Evolutionary conservation across 192 early-diverging fungal genomes (phyloP).

Genomic region (Spinellus fusiger): DNA sequence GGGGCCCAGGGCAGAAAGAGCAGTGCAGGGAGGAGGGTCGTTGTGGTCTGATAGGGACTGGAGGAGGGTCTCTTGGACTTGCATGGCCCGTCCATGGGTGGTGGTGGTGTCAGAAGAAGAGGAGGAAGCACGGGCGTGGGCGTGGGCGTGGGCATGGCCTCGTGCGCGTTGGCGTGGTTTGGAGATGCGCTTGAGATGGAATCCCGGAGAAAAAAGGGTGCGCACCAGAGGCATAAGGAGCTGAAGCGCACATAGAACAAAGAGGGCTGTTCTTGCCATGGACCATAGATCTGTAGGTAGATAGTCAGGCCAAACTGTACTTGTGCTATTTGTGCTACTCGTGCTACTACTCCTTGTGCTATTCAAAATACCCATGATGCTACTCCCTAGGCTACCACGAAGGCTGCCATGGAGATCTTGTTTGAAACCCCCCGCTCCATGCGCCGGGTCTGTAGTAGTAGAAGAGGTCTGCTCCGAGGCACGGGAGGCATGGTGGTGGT

Average conservation of each 20-base stretch:
- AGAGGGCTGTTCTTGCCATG: constrained; percentile 1
- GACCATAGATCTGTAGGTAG: constrained; percentile 2
- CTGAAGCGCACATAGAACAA: constrained; percentile 13
- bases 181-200: constrained; percentile 12
- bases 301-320: too few species aligned
- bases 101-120: not conserved
- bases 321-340: too few species aligned
- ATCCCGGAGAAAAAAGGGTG: constrained; percentile 1
- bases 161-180: not conserved
- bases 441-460: not conserved
- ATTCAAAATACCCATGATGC: too few species aligned
- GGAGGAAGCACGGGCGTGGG: not conserved
- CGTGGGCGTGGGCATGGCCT: not conserved
- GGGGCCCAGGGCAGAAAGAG: not conserved
- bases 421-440: too few species aligned
- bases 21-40: not conserved
- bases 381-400: not conserved
- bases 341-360: too few species aligned
- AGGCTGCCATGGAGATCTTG: not conserved
- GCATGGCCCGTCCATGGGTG: constrained; percentile 10
- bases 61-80: constrained; percentile 5
- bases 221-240: constrained; percentile 14
- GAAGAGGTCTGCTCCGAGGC: constrained; percentile 8
- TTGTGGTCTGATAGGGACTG: not conserved
- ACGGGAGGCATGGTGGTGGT: constrained; percentile 26